A percentile compares a stretch with the other conserved stretches of the same genome.
Evolutionary conservation across 2,329 filamentous ascomycete genomes (phyloP).

Genomic region (Hymenoscyphus infarciens): DNA sequence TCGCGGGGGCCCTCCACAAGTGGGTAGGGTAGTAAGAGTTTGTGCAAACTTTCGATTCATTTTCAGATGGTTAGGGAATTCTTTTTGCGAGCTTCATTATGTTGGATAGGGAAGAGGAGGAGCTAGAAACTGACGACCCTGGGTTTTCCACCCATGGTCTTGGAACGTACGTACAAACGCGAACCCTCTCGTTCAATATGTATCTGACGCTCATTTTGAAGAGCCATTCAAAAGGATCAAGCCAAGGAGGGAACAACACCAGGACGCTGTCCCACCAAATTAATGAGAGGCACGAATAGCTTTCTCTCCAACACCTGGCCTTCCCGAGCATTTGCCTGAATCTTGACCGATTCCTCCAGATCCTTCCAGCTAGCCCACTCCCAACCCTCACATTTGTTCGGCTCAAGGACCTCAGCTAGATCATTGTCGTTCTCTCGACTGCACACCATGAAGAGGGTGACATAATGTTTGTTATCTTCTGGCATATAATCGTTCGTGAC

Average conservation of each 20-base stretch:
- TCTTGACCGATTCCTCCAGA: slow-evolving; percentile 38
- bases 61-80: too few species aligned
- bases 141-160: too few species aligned
- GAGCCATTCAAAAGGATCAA: neutral
- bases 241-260: slow-evolving; percentile 29
- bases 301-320: slow-evolving; percentile 31
- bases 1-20: too few species aligned
- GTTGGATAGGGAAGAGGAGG: too few species aligned
- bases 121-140: too few species aligned
- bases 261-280: slow-evolving; percentile 42
- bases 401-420: slow-evolving; percentile 48
- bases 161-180: too few species aligned
- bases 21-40: too few species aligned
- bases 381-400: slow-evolving; percentile 54
- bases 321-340: slow-evolving; percentile 22
- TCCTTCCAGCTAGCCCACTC: slow-evolving; percentile 49
- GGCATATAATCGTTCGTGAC: slow-evolving; percentile 66
- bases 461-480: slow-evolving; percentile 63
- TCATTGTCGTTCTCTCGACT: slow-evolving; percentile 44
- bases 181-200: too few species aligned
- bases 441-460: slow-evolving; percentile 66
- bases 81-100: too few species aligned
- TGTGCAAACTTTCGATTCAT: too few species aligned
- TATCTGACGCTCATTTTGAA: too few species aligned
- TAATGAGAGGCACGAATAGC: slow-evolving; percentile 47